phyloP scores from a whole-genome alignment of 192 early-diverging fungal genomes.

The Entophlyctis luteolus region DNA sequence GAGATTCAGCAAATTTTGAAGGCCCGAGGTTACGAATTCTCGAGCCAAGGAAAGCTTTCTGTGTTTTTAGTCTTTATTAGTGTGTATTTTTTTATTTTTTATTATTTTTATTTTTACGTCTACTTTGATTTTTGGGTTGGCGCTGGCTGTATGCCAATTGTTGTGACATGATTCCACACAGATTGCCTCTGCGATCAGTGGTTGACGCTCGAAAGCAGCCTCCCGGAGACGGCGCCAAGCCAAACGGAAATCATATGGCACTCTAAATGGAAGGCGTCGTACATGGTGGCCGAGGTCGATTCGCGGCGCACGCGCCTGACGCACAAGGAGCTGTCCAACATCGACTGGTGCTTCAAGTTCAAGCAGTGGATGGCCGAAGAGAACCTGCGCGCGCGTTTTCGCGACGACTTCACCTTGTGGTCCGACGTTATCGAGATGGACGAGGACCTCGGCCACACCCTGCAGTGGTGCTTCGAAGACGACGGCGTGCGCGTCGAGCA shows the following conservation, averaged over 20 bases:
- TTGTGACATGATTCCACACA: not conserved
- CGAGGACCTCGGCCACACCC: not conserved
- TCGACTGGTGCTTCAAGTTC: not conserved
- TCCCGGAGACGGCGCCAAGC: not conserved
- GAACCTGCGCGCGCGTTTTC: not conserved
- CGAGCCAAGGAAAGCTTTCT: not conserved
- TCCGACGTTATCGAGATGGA: no score
- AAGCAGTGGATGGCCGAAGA: not conserved
- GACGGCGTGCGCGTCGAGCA: not conserved
- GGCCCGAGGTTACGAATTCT: no score
- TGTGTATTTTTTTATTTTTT: not conserved
- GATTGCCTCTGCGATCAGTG: not conserved
- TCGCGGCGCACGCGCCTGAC: not conserved
- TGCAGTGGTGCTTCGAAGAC: not conserved
- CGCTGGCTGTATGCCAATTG: no score
- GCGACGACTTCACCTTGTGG: not conserved
- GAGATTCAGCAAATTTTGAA: no score
- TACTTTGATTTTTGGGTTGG: no score
- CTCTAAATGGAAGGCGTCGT: slow-evolving; percentile 23
- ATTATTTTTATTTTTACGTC: not conserved
- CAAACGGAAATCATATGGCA: not conserved
- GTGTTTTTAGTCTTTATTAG: not conserved
- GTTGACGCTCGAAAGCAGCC: not conserved
- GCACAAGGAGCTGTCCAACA: not conserved
- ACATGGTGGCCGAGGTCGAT: slow-evolving; percentile 14